A percentile compares a stretch with the other conserved stretches of the same genome.
These are phyloP conservation scores for Xylaria sp. DNA, from an alignment of 2,329 filamentous ascomycete genomes.

Conservation along the genomic window DNA sequence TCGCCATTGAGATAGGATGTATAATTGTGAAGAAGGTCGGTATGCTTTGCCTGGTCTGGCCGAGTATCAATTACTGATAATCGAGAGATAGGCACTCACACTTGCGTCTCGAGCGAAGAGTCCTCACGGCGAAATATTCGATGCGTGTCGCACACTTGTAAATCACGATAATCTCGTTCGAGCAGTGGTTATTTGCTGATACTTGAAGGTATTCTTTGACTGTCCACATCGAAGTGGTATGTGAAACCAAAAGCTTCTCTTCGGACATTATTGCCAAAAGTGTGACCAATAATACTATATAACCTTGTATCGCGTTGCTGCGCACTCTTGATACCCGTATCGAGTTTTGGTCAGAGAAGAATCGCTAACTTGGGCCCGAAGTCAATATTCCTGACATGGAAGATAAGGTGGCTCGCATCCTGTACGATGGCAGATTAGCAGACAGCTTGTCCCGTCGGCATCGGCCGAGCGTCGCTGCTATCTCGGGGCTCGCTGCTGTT, in stretches of 20 bases:
- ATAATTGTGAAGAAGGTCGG: slow-evolving; percentile 20
- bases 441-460: not conserved
- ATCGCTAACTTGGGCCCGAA: not conserved
- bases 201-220: slow-evolving; percentile 16
- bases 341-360: not conserved
- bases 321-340: not conserved
- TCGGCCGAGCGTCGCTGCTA: not conserved
- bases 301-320: not conserved
- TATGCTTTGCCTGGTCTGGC: not conserved
- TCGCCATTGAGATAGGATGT: slow-evolving; percentile 17
- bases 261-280: not conserved
- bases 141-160: slow-evolving; percentile 22
- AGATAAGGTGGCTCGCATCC: slow-evolving; percentile 11
- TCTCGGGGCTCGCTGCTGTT: slow-evolving; percentile 9
- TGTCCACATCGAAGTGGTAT: slow-evolving; percentile 12
- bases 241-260: not conserved
- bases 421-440: not conserved
- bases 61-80: not conserved
- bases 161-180: not conserved
- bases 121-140: slow-evolving; percentile 15
- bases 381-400: slow-evolving; percentile 9
- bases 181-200: slow-evolving; percentile 4
- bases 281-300: not conserved
- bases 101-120: slow-evolving; percentile 10
- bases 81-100: slow-evolving; percentile 12